Conservation (phyloP, 75 land plant species). For the Sequoiadendron giganteum region DNA sequence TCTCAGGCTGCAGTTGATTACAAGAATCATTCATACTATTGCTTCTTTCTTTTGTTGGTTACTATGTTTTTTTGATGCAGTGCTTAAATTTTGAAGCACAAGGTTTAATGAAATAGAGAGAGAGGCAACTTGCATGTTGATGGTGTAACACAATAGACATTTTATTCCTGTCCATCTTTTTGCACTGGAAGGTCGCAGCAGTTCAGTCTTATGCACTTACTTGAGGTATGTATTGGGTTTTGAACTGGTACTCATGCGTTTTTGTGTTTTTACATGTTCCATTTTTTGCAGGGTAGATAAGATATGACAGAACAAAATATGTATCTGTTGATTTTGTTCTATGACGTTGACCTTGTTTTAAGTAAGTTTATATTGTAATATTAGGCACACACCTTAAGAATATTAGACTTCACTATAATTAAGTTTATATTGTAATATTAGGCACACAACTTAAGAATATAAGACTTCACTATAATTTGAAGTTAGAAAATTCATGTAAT, state of each 20-base stretch:
- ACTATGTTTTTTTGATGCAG: constrained; percentile 1
- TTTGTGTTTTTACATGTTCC: not conserved
- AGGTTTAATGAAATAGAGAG: not conserved
- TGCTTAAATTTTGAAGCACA: not conserved
- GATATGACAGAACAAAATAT: not conserved
- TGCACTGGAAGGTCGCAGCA: not conserved
- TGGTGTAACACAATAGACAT: not conserved
- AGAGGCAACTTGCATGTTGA: not conserved
- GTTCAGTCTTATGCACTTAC: not conserved
- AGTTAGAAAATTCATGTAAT: not conserved
- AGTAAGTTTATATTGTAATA: not conserved
- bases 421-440: not conserved
- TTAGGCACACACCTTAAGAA: not conserved
- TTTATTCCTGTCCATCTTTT: not conserved
- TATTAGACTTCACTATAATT: not conserved
- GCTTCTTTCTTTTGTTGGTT: not conserved
- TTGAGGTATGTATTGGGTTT: not conserved
- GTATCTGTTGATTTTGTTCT: not conserved
- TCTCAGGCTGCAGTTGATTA: not conserved
- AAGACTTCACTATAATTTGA: not conserved
- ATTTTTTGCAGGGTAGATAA: not conserved
- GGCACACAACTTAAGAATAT: not conserved
- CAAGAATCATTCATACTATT: not conserved
- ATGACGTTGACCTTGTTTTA: not conserved
- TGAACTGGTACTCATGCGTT: not conserved